Evolutionary conservation across 2,329 filamentous ascomycete genomes (phyloP), one percentile per base, ranked within the genome.

Genomic region (Cladosporium oxysporum): DNA sequence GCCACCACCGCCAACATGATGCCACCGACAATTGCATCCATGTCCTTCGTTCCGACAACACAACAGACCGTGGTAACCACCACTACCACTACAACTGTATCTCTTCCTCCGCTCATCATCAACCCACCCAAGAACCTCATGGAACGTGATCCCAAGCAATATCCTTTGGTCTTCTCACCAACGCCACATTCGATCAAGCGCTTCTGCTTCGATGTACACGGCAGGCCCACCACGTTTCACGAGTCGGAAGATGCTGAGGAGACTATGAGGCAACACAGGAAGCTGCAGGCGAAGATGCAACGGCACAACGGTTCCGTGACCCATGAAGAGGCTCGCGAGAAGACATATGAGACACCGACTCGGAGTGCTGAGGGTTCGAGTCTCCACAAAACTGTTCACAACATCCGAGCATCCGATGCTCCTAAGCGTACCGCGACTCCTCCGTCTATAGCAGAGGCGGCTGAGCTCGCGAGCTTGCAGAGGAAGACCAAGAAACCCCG

Each of bases 11-110:
- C 59, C 50, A 49, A 41, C 18, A 68, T 73, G 65, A 71, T 74
- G 26, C 70, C 75, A 55, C 68, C 69, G 28, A 83, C 84, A 57
- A 77, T 89, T 65, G 87, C 83, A 53, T 85, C 87, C 73, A 83
- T 89, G 66, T 86, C 85, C 2, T 87, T 87, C 71, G 86, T 84
- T 65, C 87, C 87, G 33, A 84, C 87, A 18, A 89, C 87, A 14
- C 85, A 87, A 73, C 88, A 87, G 12, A 89, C 87, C 0, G 84
- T 88, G 12, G 88, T 97, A 68, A 97, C 93, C 1, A 97, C 94
- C 0, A 97, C 93, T 0, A 97, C 93, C 0, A 96, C 92, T 0
- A 96, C 93, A 1, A 92, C 89, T 77, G 84, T 92, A 79, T 79
- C 83, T 18, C 96, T 95, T 71, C 93, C 94, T 57, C 92, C 92